A percentile compares a stretch with the other conserved stretches of the same genome.
phyloP scores from a whole-genome alignment of 2,329 filamentous ascomycete genomes.

The Xylaria sp. region DNA sequence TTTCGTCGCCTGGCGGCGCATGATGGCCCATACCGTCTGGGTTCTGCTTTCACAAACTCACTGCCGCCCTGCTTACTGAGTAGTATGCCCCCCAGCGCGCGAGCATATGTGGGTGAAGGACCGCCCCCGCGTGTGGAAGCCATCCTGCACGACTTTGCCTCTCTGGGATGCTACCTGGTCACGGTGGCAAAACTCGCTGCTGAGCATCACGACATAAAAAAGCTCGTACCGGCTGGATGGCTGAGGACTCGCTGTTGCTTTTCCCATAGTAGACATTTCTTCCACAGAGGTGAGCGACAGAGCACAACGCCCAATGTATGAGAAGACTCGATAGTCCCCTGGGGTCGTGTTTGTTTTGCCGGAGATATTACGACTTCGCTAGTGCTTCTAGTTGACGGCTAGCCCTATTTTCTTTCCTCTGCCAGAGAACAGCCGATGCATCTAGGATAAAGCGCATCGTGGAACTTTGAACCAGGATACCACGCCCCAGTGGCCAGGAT shows the following conservation, averaged over 20 bases:
- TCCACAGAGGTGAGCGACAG: constrained; percentile 36
- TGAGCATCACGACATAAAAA: constrained; percentile 38
- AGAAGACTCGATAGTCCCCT: constrained; percentile 19
- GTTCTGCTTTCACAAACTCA: constrained; percentile 21
- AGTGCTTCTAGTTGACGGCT: constrained; percentile 34
- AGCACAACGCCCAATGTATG: constrained; percentile 30
- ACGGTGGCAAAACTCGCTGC: constrained; percentile 32
- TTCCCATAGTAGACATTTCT: constrained; percentile 26
- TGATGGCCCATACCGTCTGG: constrained; percentile 29
- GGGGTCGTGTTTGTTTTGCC: constrained; percentile 36
- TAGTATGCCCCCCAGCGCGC: constrained; percentile 22
- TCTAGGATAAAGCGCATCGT: constrained; percentile 33
- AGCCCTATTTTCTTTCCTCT: constrained; percentile 33
- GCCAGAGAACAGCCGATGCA: constrained; percentile 30
- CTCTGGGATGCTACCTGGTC: constrained; percentile 35
- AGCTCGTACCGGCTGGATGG: constrained; percentile 26
- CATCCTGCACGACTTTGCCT: constrained; percentile 31
- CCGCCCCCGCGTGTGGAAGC: constrained; percentile 28
- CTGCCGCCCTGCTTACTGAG: constrained; percentile 30
- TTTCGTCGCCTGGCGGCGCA: constrained; percentile 28
- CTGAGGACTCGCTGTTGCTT: constrained; percentile 6
- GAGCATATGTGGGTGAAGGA: constrained; percentile 27
- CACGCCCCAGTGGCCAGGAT: constrained; percentile 35
- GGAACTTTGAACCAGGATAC: constrained; percentile 35
- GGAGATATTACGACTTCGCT: constrained; percentile 33